Evolutionary conservation across 305 asterid genomes (phyloP).

Genomic region (Petunia hybrid): DNA sequence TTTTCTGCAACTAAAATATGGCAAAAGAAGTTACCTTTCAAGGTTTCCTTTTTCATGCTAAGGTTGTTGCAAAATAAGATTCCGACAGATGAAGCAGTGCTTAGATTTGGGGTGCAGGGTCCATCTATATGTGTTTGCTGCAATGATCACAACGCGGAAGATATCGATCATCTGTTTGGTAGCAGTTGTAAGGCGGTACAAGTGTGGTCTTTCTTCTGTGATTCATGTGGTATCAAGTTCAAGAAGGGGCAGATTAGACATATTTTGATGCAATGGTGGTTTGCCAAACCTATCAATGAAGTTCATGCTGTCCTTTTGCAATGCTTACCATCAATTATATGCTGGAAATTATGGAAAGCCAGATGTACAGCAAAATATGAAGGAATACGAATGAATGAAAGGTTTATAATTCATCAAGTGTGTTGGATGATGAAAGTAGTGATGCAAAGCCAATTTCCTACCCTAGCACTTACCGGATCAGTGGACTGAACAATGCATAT

Average conservation of each 20-base stretch:
- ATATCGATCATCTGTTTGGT: neutral
- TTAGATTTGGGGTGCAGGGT: too few relatives aligned
- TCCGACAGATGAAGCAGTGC: neutral
- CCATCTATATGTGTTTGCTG: neutral
- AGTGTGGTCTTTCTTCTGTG: neutral
- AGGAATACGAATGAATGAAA: too few relatives aligned
- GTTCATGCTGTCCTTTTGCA: neutral
- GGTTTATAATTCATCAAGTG: too few relatives aligned
- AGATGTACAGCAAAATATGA: too few relatives aligned
- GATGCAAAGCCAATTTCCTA: too few relatives aligned
- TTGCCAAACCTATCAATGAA: neutral
- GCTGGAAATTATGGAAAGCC: neutral
- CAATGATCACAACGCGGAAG: neutral
- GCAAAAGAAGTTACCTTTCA: neutral
- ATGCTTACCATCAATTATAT: neutral
- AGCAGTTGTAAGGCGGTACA: neutral
- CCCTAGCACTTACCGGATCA: too few relatives aligned
- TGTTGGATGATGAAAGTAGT: too few relatives aligned
- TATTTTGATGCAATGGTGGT: neutral
- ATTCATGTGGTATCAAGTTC: neutral
- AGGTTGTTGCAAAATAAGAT: too few relatives aligned
- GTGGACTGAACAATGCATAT: too few relatives aligned
- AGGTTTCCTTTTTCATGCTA: too few relatives aligned
- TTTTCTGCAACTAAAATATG: neutral
- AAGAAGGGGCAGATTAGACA: neutral